Evolutionary conservation across 1,284 basidiomycete species (phyloP), one percentile per base, ranked within the genome.

Genomic region (Trametes pubescens): DNA sequence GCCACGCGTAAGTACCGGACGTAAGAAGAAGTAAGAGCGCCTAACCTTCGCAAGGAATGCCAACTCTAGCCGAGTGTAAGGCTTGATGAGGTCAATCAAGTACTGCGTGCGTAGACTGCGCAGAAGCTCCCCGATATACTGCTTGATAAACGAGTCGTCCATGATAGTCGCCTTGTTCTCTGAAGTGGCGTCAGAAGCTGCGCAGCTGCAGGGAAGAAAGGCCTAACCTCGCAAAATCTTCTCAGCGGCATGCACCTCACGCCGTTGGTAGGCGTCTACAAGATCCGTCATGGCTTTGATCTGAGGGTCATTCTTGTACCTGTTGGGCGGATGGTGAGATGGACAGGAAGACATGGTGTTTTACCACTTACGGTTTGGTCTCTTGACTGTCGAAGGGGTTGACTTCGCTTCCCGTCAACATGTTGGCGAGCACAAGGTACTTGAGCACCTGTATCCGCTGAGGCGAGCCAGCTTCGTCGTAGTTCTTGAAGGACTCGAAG

Each of bases 331-430:
- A 5, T 24, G 2, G 32, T 51, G 22, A 35, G 11, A 3, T 51
- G 10, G 6, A 34, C n/a, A 1, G 18, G 35, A 53, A 10, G 43
- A 11, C 21, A 7, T 4, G 9, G 10, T 4, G 14, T 8, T 34
- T 8, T 16, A 24, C 46, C 1, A 81, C 88, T 72, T 68, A 95
- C 85, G 98, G 98, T 75, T 99, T 99, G 8, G 97, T 99, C 81
- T 99, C 98, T 78, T 99, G 97, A 73, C 94, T 97, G 79, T 99
- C 98, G 75, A 99, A 99, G 0, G 98, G 98, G 76, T 99, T 98
- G 79, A 99, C 98, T 73, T 97, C 95, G 74, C 94, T 97, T 51
- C 96, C 97, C 71, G 95, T 99, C 64, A 99, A 84, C 96, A 99
- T 99, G 79, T 99, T 96, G 4, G 96, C 95, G 37, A 99, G 85